Conservation (phyloP, 768 basidiomycete species). For the Cystobasidium tubakii region DNA sequence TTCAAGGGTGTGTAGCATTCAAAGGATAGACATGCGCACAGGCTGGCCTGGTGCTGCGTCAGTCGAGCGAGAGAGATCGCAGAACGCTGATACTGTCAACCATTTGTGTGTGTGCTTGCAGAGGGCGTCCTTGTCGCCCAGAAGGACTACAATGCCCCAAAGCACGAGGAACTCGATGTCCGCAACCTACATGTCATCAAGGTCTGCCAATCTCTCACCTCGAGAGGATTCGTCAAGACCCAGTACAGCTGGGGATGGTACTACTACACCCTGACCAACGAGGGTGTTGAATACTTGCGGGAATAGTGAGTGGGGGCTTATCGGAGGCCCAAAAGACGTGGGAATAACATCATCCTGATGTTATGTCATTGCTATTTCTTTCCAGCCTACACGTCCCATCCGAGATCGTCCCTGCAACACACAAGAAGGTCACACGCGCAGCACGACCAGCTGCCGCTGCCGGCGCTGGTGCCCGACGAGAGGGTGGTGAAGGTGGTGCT, state of each 20-base stretch:
- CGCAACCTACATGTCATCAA: slow-evolving; percentile 67
- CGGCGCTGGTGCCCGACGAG: slow-evolving; percentile 53
- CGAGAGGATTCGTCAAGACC: slow-evolving; percentile 86
- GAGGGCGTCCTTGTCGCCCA: slow-evolving; percentile 99
- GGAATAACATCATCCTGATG: not conserved
- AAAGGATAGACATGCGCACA: too few relatives aligned
- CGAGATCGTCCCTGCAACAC: slow-evolving; percentile 94
- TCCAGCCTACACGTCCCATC: slow-evolving; percentile 83
- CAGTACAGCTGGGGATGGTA: slow-evolving; percentile 99
- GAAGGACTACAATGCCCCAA: slow-evolving; percentile 93
- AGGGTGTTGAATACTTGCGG: slow-evolving; percentile 94
- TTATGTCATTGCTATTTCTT: not conserved
- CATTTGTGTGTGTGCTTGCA: slow-evolving; percentile 47
- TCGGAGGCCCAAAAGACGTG: too few relatives aligned
- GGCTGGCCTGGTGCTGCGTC: too few relatives aligned
- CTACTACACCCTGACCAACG: slow-evolving; percentile 93
- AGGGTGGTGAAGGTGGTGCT: slow-evolving; percentile 60
- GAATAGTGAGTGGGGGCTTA: slow-evolving; percentile 61
- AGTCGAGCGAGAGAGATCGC: not conserved
- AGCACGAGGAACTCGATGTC: slow-evolving; percentile 79
- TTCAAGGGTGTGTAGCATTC: slow-evolving; percentile 94
- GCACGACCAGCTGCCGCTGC: slow-evolving; percentile 72
- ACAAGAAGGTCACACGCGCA: slow-evolving; percentile 90
- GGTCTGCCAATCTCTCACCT: slow-evolving; percentile 64
- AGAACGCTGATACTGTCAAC: not conserved